Evolutionary conservation across 2,329 filamentous ascomycete genomes (phyloP).

Genomic region (Fusarium fujikuroi): DNA sequence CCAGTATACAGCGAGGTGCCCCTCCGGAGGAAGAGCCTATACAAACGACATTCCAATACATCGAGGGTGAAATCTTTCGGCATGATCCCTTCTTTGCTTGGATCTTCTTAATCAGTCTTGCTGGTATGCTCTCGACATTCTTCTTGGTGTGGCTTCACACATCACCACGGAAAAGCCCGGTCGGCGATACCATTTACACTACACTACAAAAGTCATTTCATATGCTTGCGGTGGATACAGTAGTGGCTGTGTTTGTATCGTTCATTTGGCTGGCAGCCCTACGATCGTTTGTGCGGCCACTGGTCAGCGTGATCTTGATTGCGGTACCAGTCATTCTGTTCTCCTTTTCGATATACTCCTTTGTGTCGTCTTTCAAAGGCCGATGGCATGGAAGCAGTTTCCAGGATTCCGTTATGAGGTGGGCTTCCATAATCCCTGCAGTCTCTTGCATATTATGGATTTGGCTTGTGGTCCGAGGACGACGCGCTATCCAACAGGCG

Average conservation of each 20-base stretch:
- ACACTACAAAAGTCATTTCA: conserved; percentile 88
- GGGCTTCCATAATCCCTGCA: conserved; percentile 81
- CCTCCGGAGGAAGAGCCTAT: conserved; percentile 50
- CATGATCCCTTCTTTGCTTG: conserved; percentile 95
- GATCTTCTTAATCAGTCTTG: conserved; percentile 86
- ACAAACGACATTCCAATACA: conserved; percentile 61
- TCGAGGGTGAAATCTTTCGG: conserved; percentile 75
- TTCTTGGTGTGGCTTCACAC: conserved; percentile 93
- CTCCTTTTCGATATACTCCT: conserved; percentile 90
- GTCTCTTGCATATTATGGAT: conserved; percentile 81
- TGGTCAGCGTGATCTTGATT: conserved; percentile 83
- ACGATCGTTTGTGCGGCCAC: conserved; percentile 85
- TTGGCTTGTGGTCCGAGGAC: conserved; percentile 83
- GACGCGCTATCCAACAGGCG: conserved; percentile 82
- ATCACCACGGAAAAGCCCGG: conserved; percentile 73
- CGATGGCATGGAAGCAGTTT: conserved; percentile 76
- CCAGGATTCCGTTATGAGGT: conserved; percentile 93
- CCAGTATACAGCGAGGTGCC: conserved; percentile 54
- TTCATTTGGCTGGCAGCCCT: conserved; percentile 90
- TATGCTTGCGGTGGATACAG: conserved; percentile 88
- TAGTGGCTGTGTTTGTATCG: conserved; percentile 89
- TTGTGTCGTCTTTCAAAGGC: conserved; percentile 89
- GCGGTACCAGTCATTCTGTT: conserved; percentile 87
- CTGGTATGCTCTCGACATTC: conserved; percentile 86
- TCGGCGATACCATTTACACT: conserved; percentile 95